Base-by-base conservation (phyloP, 2,329 filamentous ascomycete species). In the Phaeoacremonium minimum region DNA sequence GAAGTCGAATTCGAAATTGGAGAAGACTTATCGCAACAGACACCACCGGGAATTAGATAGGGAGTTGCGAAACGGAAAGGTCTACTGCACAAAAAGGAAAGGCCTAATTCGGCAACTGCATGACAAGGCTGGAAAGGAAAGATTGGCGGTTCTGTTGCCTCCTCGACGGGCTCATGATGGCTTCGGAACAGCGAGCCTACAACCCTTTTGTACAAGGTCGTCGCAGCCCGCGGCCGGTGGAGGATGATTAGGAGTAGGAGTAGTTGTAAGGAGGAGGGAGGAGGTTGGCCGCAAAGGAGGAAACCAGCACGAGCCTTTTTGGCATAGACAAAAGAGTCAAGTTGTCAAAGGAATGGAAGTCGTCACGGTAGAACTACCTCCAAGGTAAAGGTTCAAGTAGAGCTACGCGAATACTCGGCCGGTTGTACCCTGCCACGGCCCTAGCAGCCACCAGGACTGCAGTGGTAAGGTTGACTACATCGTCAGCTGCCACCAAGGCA, bases 391-490 rank as follows among this genome's bases (percentile, higher is more conserved):
- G 22, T n/a, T n/a, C n/a, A n/a, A n/a, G n/a, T n/a, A n/a, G n/a
- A n/a, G 22, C 22, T 26, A 26, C 22, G 22, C n/a, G 22, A 9
- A n/a, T 26, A 26, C 22, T 26, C 9, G 22, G n/a, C 9, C 9
- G 22, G 22, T n/a, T 26, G 22, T 26, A 26, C 22, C 22, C n/a
- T 26, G 22, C 22, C 9, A 9, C 22, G n/a, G n/a, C 22, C 22
- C 22, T 9, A 9, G n/a, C 32, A 31, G 18, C 17, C 29, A 9
- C 19, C 28, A 16, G 35, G 33, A n/a, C 22, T 26, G 22, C 22
- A 38, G n/a, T 13, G 30, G 37, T 26, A 18, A 20, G 34, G 43
- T 35, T 18, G n/a, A n/a, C 15, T 38, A 20, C 22, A 33, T 14
- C 28, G 17, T 15, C 28, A 18, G 15, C 11, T 15, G 31, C 31